Evolutionary conservation across 169 alveolate species (phyloP).

Genomic region (Eimeria maxima): DNA sequence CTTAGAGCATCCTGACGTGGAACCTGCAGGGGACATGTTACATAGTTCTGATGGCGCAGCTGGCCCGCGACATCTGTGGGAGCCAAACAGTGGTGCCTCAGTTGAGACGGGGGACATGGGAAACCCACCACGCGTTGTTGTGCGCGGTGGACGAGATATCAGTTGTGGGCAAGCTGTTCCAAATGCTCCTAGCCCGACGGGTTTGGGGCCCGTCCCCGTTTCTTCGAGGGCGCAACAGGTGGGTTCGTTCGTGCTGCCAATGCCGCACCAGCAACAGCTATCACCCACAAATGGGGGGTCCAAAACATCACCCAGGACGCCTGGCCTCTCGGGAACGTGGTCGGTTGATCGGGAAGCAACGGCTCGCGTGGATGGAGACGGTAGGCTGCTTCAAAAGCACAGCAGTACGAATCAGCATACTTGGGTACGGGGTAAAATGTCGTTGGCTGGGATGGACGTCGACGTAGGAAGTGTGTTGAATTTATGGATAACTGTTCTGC

Average conservation of each 20-base stretch:
- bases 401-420: neutral
- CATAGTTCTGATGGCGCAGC: constrained; percentile 50
- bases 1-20: constrained; percentile 63
- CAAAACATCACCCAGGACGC: constrained; percentile 26
- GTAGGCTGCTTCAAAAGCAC: neutral
- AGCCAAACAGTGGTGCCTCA: constrained; percentile 27
- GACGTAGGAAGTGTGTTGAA: neutral
- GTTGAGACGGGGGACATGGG: constrained; percentile 1
- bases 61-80: constrained; percentile 44
- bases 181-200: neutral
- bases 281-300: neutral
- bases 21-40: neutral
- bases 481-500: neutral
- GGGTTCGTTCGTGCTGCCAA: constrained; percentile 16
- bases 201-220: neutral
- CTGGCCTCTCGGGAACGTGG: constrained; percentile 11
- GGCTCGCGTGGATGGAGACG: constrained; percentile 35
- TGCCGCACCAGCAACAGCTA: constrained; percentile 36
- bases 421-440: neutral
- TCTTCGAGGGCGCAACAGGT: neutral
- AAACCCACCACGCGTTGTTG: constrained; percentile 3
- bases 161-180: neutral
- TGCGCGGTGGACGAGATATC: constrained; percentile 52
- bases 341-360: constrained; percentile 9
- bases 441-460: neutral